These are phyloP conservation scores for Trametes gibbosa DNA, from an alignment of 768 basidiomycete genomes.

Conservation along the genomic window DNA sequence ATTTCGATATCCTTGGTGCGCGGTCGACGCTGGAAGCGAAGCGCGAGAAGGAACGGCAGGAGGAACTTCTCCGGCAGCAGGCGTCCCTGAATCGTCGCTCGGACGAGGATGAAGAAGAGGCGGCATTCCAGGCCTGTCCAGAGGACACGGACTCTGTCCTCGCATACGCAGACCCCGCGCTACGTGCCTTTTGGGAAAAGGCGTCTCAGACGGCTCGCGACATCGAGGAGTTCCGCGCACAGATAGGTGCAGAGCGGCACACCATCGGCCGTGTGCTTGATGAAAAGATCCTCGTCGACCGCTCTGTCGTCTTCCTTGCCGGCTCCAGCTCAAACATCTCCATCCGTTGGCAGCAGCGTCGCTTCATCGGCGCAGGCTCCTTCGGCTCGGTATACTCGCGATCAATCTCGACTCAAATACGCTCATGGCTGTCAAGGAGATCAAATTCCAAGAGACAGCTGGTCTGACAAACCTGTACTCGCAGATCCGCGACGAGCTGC, in stretches of 20 bases:
- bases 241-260: conserved; percentile 65
- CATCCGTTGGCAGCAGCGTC: conserved; percentile 96
- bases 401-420: conserved; percentile 95
- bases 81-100: conserved; percentile 40
- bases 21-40: conserved; percentile 83
- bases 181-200: conserved; percentile 77
- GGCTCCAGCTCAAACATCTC: conserved; percentile 95
- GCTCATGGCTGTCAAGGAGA: conserved; percentile 99
- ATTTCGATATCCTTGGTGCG: conserved; percentile 98
- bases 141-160: conserved; percentile 39
- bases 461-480: conserved; percentile 85
- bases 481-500: conserved; percentile 93
- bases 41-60: conserved; percentile 85
- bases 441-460: conserved; percentile 92
- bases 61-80: conserved; percentile 56
- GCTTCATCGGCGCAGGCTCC: conserved; percentile 97
- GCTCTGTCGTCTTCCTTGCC: conserved; percentile 90
- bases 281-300: conserved; percentile 90
- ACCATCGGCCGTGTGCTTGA: conserved; percentile 90
- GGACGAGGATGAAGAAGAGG: conserved; percentile 52
- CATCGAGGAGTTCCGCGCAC: conserved; percentile 64
- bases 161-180: conserved; percentile 57
- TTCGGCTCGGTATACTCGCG: conserved; percentile 99
- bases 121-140: conserved; percentile 29
- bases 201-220: conserved; percentile 54